Evolutionary conservation across 805 yeast species (phyloP), one percentile per base, ranked within the genome.

Genomic region (Saturnispora serradocipensis): DNA sequence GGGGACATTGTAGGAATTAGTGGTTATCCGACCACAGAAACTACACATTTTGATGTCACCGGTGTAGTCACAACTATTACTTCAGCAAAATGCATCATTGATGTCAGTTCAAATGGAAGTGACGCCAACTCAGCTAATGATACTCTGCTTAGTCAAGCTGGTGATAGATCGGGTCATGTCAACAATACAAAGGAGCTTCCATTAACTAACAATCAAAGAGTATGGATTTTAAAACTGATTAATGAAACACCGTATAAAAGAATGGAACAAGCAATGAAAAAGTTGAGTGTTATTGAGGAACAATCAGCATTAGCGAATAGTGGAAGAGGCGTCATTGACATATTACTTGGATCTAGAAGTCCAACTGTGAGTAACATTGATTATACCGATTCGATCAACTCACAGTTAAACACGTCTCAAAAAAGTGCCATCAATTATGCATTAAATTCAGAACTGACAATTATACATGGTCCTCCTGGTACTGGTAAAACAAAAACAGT

Each of bases 401-500:
- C 58, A 0, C 58, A 65, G 2, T 65, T 88, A 30, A 88, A 88
- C 59, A 70, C 67, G 0, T 84, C 96, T 0, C 99, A 91, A 62
- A 74, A 73, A 45, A 62, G 72, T 3, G 97, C 98, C 0, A 81
- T 90, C 8, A 66, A 70, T 11, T 85, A 85, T 65, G 75, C 95
- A 1, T 48, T 88, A 15, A 79, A 81, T 54, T 76, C 81, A 15
- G 66, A 73, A 65, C 40, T 78, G 16, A 63, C 76, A 3, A 76
- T 85, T 8, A 75, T 85, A 6, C 91, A 85, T 61, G 91, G 91
- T 0, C 91, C 91, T 0, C 90, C 90, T 0, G 91, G 91, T 3
- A 84, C 91, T 0, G 91, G 91, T 10, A 84, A 84, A 61, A 91
- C 98, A 0, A 84, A 83, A 56, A 90, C 97, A 0, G 59, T 91